Evolutionary conservation across 331 rosid genomes (phyloP), one percentile per base, ranked within the genome.

Genomic region (Rhamnella rubrinervis): DNA sequence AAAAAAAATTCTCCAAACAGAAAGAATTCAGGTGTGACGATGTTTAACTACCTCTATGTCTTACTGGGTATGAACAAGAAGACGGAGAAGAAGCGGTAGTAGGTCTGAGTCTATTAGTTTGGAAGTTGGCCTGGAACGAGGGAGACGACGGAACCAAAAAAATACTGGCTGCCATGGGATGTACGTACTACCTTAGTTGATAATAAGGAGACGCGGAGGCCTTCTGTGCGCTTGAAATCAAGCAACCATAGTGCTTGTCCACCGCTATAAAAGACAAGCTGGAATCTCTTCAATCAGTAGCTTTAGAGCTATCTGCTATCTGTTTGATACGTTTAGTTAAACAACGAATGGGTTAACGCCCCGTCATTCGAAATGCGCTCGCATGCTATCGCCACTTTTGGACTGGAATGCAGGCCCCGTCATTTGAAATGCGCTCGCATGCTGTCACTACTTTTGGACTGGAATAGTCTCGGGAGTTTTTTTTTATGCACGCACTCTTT

Each of bases 141-240:
- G 78, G 64, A 78, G 82, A 77, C 8, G 82, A 39, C 41, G 44
- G 86, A 68, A 80, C 77, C 40, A 87, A 62, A 68, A 85, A 71
- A 56, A 84, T 55, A 71, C 66, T 82, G 62, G 86, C 67, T 71
- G 96, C 89, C 92, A 89, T 85, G 50, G 81, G 44, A 46, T 28
- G 46, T 26, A 66, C 50, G 35, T 2, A 31, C 35, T 31, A 28
- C 11, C 20, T n/a, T 31, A 13, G 7, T 9, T 64, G 68, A 21
- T 64, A 44, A 64, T 64, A 47, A 0, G 6, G 5, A 63, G 51
- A 41, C 6, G 38, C 13, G 67, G 38, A 28, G 13, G 62, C 38
- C 16, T 18, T 53, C 20, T 53, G 58, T 20, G 23, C 58, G 19
- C 58, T 21, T 7, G 23, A 53, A 53, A 2, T 53, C 4, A 17